Evolutionary conservation across 2,329 filamentous ascomycete species (phyloP), one percentile per base, ranked within the genome.

Genomic region (Rhinocladiella similis): DNA sequence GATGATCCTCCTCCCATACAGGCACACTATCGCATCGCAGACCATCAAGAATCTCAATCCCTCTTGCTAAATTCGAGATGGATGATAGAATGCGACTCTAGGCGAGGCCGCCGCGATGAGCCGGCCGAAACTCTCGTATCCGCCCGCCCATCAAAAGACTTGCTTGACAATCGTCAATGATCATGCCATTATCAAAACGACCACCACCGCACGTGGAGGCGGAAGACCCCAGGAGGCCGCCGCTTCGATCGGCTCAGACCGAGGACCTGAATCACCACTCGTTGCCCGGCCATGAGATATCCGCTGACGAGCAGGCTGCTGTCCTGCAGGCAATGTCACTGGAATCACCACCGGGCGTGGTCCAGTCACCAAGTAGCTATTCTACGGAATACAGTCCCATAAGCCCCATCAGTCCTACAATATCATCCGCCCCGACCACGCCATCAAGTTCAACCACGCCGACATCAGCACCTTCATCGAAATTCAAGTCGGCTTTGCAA

Each of bases 401-500:
- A 13, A 51, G 41, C 45, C 22, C 45, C 16, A 42, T 18, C 12
- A 50, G 29, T 14, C 14, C 36, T 22, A 16, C 6, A 29, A n/a
- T 19, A 27, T 12, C 38, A 38, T 61, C 59, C 2, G 48, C 29
- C 9, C 55, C 55, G 5, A 29, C 48, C 22, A 56, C 52, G 12
- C 53, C 56, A 13, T 12, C 47, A 1, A 41, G 33, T 4, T 45
- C 54, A 4, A 27, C 50, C 18, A 47, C 35, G 6, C 43, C 46
- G 19, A 55, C 27, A 14, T 46, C 54, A 14, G 27, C 49, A 9
- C 27, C 56, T 12, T 33, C 53, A 18, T 54, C 56, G 7, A 65
- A 63, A 43, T 59, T 62, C 22, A 59, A 69, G 55, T 71, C 73
- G 48, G 71, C 69, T 47, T 72, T 70, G 46, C 67, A 68, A 16